These are phyloP conservation scores for Schrenkiella parvula DNA, from an alignment of 345 rosid species.

Conservation along the genomic window DNA sequence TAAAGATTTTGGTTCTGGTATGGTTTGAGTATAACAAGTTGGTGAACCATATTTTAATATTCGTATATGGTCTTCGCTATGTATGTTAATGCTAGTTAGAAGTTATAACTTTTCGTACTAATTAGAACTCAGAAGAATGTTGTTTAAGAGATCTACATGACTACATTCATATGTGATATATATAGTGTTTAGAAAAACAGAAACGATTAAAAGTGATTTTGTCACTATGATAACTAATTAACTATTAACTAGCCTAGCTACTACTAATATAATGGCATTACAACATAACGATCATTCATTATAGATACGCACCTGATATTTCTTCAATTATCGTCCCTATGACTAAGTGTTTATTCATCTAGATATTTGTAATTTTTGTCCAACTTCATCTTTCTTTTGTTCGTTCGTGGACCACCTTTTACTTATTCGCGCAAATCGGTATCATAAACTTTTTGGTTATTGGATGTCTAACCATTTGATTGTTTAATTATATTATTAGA, in stretches of 20 bases:
- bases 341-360: background rate
- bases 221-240: background rate
- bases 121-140: background rate
- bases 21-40: constrained; percentile 11
- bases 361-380: background rate
- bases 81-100: background rate
- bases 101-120: too few species aligned
- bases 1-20: background rate
- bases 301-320: background rate
- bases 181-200: background rate
- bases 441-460: background rate
- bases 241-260: background rate
- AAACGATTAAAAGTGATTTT: background rate
- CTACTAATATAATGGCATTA: background rate
- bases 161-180: background rate
- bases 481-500: background rate
- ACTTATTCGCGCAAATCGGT: background rate
- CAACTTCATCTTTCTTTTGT: background rate
- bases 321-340: background rate
- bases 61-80: background rate
- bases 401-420: background rate
- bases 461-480: background rate
- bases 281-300: background rate
- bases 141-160: background rate
- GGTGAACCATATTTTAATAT: background rate